phyloP scores from a whole-genome alignment of 2,329 filamentous ascomycete genomes.

The Penicillium crustosum region DNA sequence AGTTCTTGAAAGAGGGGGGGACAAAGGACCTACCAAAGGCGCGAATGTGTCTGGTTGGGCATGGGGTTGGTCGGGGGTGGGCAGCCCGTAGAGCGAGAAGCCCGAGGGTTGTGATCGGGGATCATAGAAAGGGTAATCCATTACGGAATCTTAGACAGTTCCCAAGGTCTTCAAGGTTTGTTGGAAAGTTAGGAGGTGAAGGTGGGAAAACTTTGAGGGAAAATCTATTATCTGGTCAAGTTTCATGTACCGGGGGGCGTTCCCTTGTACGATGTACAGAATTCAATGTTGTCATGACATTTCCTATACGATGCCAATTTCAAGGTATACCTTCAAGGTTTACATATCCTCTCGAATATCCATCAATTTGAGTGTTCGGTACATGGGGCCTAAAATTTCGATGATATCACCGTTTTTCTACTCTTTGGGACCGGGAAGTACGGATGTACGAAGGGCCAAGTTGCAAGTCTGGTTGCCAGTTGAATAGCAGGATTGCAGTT shows the following conservation, averaged over 20 bases:
- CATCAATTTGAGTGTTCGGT: not conserved
- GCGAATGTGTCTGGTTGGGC: conserved; percentile 40
- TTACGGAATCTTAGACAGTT: conserved; percentile 26
- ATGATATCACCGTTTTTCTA: conserved; percentile 4
- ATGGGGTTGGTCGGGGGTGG: conserved; percentile 43
- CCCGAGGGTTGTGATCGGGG: conserved; percentile 39
- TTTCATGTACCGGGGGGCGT: not conserved
- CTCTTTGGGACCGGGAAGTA: not conserved
- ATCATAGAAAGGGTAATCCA: conserved; percentile 60
- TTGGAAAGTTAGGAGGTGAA: not conserved
- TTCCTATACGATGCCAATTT: not conserved
- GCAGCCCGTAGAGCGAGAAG: conserved; percentile 52
- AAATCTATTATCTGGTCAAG: not conserved
- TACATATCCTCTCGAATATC: not conserved
- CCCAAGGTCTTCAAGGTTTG: not conserved
- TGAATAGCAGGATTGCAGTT: not conserved
- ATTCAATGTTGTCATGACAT: conserved; percentile 2
- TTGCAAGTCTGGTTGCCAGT: not conserved
- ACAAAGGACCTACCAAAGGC: not conserved
- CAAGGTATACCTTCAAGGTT: not conserved
- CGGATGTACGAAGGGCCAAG: not conserved
- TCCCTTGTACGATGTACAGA: not conserved
- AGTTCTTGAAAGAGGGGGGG: not conserved
- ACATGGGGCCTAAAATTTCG: not conserved
- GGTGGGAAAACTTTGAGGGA: not conserved